phyloP scores from a whole-genome alignment of 108 stramenopile genomes.

The Epipyxis sp. region DNA sequence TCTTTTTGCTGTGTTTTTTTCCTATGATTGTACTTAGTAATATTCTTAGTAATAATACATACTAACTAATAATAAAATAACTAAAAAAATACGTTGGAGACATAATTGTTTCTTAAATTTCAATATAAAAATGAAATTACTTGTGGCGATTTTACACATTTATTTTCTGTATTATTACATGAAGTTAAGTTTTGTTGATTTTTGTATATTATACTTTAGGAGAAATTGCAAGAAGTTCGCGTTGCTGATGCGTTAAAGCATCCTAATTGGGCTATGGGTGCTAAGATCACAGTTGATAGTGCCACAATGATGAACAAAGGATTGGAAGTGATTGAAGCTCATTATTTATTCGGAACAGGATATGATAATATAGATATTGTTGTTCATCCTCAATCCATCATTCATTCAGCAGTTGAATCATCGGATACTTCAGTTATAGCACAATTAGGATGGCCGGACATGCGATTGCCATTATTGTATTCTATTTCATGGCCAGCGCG shows the following conservation, averaged over 20 bases:
- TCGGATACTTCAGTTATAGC: conserved; percentile 91
- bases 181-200: too few relatives aligned
- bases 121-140: too few relatives aligned
- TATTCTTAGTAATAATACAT: too few relatives aligned
- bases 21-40: too few relatives aligned
- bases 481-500: conserved; percentile 91
- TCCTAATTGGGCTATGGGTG: conserved; percentile 76
- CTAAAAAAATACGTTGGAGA: too few relatives aligned
- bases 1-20: too few relatives aligned
- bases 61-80: too few relatives aligned
- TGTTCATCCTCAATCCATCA: conserved; percentile 92
- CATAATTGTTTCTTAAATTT: too few relatives aligned
- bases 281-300: conserved; percentile 82
- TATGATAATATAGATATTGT: conserved; percentile 97
- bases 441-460: conserved; percentile 93
- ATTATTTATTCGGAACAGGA: conserved; percentile 90
- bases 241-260: conserved; percentile 70
- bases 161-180: too few relatives aligned
- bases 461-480: conserved; percentile 91
- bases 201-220: too few relatives aligned
- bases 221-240: conserved; percentile 36
- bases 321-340: conserved; percentile 93
- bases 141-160: too few relatives aligned
- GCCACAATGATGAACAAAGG: conserved; percentile 99
- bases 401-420: conserved; percentile 91